phyloP scores from a whole-genome alignment of 2,329 filamentous ascomycete species.

The Phialemoniopsis sp. region DNA sequence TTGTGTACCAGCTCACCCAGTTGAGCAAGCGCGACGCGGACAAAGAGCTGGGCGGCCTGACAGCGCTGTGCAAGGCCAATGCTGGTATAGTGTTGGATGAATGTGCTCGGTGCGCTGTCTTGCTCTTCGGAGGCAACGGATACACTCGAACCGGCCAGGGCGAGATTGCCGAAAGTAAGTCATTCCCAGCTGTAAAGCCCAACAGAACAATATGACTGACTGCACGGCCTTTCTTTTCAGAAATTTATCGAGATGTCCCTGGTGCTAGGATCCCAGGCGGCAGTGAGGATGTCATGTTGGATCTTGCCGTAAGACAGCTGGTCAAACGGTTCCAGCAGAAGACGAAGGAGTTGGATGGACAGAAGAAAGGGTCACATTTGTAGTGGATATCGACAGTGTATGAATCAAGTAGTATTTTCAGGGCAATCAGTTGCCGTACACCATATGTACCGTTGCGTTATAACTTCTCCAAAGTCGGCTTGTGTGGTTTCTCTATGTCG shows the following conservation, averaged over 20 bases:
- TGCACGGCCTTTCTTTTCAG: conserved; percentile 22
- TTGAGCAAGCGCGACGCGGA: conserved; percentile 57
- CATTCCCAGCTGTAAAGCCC: conserved; percentile 5
- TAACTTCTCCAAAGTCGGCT: too few relatives aligned
- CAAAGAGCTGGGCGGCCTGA: conserved; percentile 64
- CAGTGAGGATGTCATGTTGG: conserved; percentile 69
- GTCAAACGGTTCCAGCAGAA: conserved; percentile 45
- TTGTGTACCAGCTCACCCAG: conserved; percentile 65
- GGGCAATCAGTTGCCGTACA: too few relatives aligned
- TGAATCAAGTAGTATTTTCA: too few relatives aligned
- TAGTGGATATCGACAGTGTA: too few relatives aligned
- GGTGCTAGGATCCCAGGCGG: conserved; percentile 62
- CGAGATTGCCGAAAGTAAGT: conserved; percentile 65
- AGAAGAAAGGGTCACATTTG: too few relatives aligned
- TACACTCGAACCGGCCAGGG: conserved; percentile 68
- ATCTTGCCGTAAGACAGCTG: conserved; percentile 64
- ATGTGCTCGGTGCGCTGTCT: conserved; percentile 63
- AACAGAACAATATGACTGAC: too few relatives aligned
- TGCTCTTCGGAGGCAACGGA: conserved; percentile 72
- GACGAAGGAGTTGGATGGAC: too few relatives aligned
- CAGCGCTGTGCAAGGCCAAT: conserved; percentile 69
- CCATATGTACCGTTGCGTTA: too few relatives aligned
- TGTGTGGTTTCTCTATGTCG: too few relatives aligned
- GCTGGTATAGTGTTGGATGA: conserved; percentile 68
- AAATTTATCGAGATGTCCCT: conserved; percentile 60